phyloP scores from a whole-genome alignment of 1,139 yeast species.

The Debaryomycetaceae sp. region DNA sequence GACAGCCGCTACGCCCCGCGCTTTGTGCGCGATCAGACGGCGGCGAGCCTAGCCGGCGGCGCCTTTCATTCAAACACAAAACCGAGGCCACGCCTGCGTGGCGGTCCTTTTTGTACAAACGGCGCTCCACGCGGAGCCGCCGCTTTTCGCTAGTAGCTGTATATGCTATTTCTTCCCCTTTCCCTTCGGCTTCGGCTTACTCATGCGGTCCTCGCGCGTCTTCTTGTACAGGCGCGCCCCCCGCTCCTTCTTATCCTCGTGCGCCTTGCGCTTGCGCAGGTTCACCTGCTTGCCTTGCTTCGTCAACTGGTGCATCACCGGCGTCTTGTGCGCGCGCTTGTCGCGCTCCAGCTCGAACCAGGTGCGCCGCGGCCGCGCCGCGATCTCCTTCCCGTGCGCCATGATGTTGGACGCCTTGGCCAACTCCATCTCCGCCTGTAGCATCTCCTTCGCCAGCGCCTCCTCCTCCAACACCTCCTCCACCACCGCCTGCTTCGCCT shows the following conservation, averaged over 20 bases:
- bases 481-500: constrained; percentile 52
- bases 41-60: too few relatives aligned
- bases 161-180: constrained; percentile 9
- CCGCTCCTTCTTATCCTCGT: constrained; percentile 45
- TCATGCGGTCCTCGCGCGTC: constrained; percentile 60
- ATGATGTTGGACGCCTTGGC: constrained; percentile 80
- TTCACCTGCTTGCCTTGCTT: constrained; percentile 43
- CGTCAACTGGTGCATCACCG: constrained; percentile 41
- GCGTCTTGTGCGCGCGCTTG: constrained; percentile 45
- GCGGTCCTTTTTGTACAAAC: constrained; percentile 3
- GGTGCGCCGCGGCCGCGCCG: constrained; percentile 88
- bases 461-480: constrained; percentile 85
- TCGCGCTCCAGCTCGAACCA: constrained; percentile 88
- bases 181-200: constrained; percentile 18
- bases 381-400: constrained; percentile 76
- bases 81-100: too few relatives aligned
- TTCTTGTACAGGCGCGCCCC: constrained; percentile 59
- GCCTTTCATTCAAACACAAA: too few relatives aligned
- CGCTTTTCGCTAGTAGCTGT: constrained; percentile 9
- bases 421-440: constrained; percentile 88
- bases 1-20: too few relatives aligned
- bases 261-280: constrained; percentile 58
- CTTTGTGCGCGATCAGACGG: too few relatives aligned
- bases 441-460: constrained; percentile 77
- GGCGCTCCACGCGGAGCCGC: constrained; percentile 9